phyloP scores from a whole-genome alignment of 2,329 filamentous ascomycete genomes.

The Fusarium virguliforme region DNA sequence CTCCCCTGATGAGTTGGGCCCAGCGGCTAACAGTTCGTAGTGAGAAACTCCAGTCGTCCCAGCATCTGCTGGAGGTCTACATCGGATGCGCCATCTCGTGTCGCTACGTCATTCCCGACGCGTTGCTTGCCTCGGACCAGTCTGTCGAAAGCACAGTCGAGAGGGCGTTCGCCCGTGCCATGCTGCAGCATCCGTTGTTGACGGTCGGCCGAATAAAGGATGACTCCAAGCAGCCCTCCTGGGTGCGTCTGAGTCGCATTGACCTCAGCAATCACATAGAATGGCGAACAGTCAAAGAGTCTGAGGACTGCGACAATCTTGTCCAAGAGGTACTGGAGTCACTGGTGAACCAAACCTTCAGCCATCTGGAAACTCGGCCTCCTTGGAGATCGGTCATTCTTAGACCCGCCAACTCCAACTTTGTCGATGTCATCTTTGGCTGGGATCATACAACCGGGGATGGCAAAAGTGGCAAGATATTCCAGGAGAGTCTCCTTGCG shows the following conservation, averaged over 20 bases:
- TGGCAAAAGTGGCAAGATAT: slow-evolving; percentile 31
- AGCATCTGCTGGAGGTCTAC: slow-evolving; percentile 10
- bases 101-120: slow-evolving; percentile 14
- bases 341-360: slow-evolving; percentile 23
- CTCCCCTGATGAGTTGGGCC: no score
- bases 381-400: slow-evolving; percentile 24
- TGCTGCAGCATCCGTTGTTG: slow-evolving; percentile 22
- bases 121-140: neutral
- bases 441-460: slow-evolving; percentile 35
- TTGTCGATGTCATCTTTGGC: slow-evolving; percentile 30
- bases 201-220: slow-evolving; percentile 13
- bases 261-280: slow-evolving; percentile 28
- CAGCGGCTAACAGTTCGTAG: slow-evolving; percentile 1
- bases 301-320: neutral
- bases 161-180: slow-evolving; percentile 10
- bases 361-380: slow-evolving; percentile 15
- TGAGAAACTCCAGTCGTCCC: slow-evolving; percentile 14
- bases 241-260: slow-evolving; percentile 23
- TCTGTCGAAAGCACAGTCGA: slow-evolving; percentile 7
- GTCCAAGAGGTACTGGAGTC: neutral
- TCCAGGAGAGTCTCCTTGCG: slow-evolving; percentile 17
- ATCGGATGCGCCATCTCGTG: slow-evolving; percentile 29
- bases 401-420: neutral
- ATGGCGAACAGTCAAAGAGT: slow-evolving; percentile 17
- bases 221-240: slow-evolving; percentile 12